phyloP scores from a whole-genome alignment of 2,329 filamentous ascomycete genomes.

The Beauveria medogensis region DNA sequence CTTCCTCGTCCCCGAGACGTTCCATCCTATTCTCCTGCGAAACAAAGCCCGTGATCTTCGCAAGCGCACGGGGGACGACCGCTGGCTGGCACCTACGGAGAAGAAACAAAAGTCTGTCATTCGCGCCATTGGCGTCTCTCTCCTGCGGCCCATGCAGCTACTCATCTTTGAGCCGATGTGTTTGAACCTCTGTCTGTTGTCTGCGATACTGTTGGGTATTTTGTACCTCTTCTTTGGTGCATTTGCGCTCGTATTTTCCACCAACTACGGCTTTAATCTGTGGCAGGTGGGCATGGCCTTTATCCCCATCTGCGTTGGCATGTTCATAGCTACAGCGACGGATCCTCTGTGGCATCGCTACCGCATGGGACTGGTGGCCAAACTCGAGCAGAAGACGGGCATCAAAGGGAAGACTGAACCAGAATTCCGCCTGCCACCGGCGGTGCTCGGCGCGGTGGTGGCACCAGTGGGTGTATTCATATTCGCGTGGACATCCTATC shows the following conservation, averaged over 20 bases:
- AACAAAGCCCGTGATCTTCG: conserved; percentile 63
- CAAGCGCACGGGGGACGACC: conserved; percentile 66
- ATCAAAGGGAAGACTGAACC: conserved; percentile 60
- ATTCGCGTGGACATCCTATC: conserved; percentile 79
- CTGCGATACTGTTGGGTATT: conserved; percentile 77
- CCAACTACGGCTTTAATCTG: conserved; percentile 66
- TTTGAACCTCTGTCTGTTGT: conserved; percentile 71
- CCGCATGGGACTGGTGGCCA: conserved; percentile 48
- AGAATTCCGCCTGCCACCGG: conserved; percentile 74
- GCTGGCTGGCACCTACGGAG: conserved; percentile 73
- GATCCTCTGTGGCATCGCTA: conserved; percentile 60
- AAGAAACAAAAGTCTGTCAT: conserved; percentile 59
- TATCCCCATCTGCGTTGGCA: conserved; percentile 60
- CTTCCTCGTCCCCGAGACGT: conserved; percentile 79
- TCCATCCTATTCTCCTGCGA: conserved; percentile 65
- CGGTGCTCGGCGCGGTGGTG: conserved; percentile 64
- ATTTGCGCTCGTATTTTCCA: conserved; percentile 70
- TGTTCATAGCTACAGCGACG: conserved; percentile 53
- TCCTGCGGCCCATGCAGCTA: conserved; percentile 68
- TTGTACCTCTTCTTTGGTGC: conserved; percentile 89
- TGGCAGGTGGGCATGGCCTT: conserved; percentile 79
- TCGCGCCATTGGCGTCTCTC: conserved; percentile 48
- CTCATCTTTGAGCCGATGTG: conserved; percentile 80
- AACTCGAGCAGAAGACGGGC: conserved; percentile 43
- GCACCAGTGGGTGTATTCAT: conserved; percentile 79